Evolutionary conservation across 2,329 filamentous ascomycete species (phyloP), one percentile per base, ranked within the genome.

Genomic region (Aaosphaeria arxii): DNA sequence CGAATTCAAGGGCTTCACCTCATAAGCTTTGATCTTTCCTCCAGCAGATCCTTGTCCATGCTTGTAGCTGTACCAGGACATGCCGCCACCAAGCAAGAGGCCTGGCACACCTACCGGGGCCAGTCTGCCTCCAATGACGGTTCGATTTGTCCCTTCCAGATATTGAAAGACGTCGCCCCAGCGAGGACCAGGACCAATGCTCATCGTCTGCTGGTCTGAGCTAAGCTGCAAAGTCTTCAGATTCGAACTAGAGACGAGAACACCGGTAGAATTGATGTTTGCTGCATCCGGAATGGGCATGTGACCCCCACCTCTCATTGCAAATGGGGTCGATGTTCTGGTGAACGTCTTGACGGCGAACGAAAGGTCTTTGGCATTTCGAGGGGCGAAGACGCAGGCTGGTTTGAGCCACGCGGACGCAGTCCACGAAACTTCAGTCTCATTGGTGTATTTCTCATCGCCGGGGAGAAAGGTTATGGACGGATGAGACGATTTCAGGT

Each of bases 101-200:
- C 63, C 64, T 3, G 61, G 55, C 4, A 64, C 59, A 24, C 63
- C 64, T 32, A 67, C 62, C 45, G 53, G 53, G 17, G 52, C 56
- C 9, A 64, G 46, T 33, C 64, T 43, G 2, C 64, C 63, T 5
- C 64, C 64, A 24, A 62, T 46, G 29, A 62, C 54, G 28, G 55
- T 57, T 13, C 62, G 43, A 11, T 53, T 50, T 3, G 48, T 47
- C 6, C 46, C 42, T 7, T 66, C 56, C 11, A 69, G 43, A 13
- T 55, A 47, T 4, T 54, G 51, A 36, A 55, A 68, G 2, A 66
- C 65, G 42, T 66, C 55, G 9, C 58, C 55, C 65, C 64, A 68
- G 40, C 56, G 50, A 6, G 57, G 55, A 2, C 65, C 65, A 9
- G 65, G 55, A 4, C 63, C 64, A 28, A 67, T 54, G 6, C 43